Percentiles rank a stretch among this genome's conserved stretches.
These are phyloP conservation scores for Penstemon barbatus DNA, from an alignment of 257 asterid genomes.

Conservation along the genomic window DNA sequence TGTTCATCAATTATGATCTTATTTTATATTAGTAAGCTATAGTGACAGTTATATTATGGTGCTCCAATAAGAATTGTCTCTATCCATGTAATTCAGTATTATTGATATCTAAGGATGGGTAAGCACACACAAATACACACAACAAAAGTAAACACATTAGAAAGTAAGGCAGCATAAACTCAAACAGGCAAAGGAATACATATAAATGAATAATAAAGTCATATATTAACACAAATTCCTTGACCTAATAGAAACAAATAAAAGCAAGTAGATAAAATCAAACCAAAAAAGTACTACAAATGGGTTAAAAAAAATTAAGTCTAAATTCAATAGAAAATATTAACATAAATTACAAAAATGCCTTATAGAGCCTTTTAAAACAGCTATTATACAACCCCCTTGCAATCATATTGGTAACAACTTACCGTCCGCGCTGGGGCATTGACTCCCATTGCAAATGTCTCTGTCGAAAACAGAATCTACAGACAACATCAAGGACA, in stretches of 20 bases:
- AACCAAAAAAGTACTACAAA: background rate
- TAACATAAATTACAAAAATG: slow-evolving; percentile 9
- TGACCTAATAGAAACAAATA: slow-evolving; percentile 17
- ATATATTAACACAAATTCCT: slow-evolving; percentile 4
- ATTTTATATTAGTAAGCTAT: background rate
- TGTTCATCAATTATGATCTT: background rate
- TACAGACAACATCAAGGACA: slow-evolving; percentile 33
- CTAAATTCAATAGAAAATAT: background rate
- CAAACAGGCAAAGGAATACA: background rate
- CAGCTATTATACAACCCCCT: slow-evolving; percentile 20
- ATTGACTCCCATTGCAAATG: slow-evolving; percentile 99
- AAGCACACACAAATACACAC: background rate
- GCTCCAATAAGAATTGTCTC: background rate
- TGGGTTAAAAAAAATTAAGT: background rate
- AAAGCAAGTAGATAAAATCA: slow-evolving; percentile 14
- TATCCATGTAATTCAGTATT: background rate
- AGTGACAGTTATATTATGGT: background rate
- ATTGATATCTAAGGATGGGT: background rate
- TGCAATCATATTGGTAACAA: slow-evolving; percentile 21
- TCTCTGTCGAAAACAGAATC: slow-evolving; percentile 96
- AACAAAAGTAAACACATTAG: background rate
- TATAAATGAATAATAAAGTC: background rate
- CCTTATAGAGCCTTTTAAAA: slow-evolving; percentile 11
- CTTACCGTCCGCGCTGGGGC: slow-evolving; percentile 99
- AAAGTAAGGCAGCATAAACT: background rate